Percentiles rank a stretch among this genome's conserved stretches.
Evolutionary conservation across 805 yeast species (phyloP).

Genomic region (Lipomyces kockii): DNA sequence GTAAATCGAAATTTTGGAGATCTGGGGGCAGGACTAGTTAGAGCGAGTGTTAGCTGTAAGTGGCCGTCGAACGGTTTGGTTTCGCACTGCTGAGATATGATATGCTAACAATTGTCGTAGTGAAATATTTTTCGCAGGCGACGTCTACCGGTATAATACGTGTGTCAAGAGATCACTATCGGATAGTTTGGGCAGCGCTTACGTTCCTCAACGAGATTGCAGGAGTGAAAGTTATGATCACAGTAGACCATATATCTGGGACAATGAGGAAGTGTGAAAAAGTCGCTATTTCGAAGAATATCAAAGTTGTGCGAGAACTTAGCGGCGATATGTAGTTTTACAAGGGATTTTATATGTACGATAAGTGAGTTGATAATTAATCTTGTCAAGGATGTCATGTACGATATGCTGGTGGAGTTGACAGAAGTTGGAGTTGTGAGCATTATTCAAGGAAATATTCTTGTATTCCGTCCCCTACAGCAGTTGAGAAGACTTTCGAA

Average conservation of each 20-base stretch:
- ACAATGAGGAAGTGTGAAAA: constrained; percentile 78
- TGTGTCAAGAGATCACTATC: constrained; percentile 67
- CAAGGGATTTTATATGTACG: background rate
- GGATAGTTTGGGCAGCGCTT: constrained; percentile 69
- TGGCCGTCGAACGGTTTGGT: background rate
- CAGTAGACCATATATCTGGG: constrained; percentile 76
- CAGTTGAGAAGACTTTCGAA: too few relatives aligned
- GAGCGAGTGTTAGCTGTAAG: constrained; percentile 55
- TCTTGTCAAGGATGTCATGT: background rate
- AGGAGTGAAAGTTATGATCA: constrained; percentile 56
- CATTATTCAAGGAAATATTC: too few relatives aligned
- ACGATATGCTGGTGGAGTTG: background rate
- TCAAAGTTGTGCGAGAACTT: constrained; percentile 2
- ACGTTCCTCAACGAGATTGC: constrained; percentile 52
- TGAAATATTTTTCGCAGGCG: constrained; percentile 79
- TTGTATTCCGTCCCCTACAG: too few relatives aligned
- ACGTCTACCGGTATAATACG: constrained; percentile 86
- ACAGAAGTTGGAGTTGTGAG: too few relatives aligned
- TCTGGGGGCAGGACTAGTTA: constrained; percentile 68
- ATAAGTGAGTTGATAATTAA: background rate
- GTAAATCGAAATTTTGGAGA: constrained; percentile 77
- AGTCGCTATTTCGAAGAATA: constrained; percentile 54
- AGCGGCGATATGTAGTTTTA: background rate
- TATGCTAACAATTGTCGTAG: constrained; percentile 17
- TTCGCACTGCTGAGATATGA: background rate